Percentiles rank a stretch among this genome's conserved stretches.
These are phyloP conservation scores for Chamaecrista fasciculata DNA, from an alignment of 306 rosid genomes.

Conservation along the genomic window DNA sequence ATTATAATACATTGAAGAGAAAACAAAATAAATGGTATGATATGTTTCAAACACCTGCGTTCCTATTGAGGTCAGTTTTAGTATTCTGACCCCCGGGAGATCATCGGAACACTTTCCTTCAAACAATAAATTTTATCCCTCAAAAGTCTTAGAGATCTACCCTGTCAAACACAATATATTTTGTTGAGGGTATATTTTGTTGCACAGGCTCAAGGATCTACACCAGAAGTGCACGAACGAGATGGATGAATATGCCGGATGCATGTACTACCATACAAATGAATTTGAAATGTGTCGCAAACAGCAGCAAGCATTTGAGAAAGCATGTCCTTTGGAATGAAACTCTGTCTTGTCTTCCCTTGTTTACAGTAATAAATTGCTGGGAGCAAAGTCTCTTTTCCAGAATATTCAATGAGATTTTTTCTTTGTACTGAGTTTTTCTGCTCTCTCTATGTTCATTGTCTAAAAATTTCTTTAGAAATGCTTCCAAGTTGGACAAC, in stretches of 20 bases:
- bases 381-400: slow-evolving; percentile 45
- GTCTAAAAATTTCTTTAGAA: slow-evolving; percentile 29
- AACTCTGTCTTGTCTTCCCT: slow-evolving; percentile 12
- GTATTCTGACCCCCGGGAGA: too few species aligned
- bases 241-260: slow-evolving; percentile 86
- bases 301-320: slow-evolving; percentile 85
- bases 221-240: slow-evolving; percentile 89
- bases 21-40: too few species aligned
- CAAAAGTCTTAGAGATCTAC: background rate
- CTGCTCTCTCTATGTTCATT: slow-evolving; percentile 30
- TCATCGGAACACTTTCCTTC: background rate
- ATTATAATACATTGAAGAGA: too few species aligned
- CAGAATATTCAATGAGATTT: slow-evolving; percentile 33
- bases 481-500: slow-evolving; percentile 34
- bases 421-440: slow-evolving; percentile 25
- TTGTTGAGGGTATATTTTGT: slow-evolving; percentile 1
- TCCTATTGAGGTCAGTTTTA: background rate
- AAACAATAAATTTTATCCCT: background rate
- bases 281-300: slow-evolving; percentile 95
- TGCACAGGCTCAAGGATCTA: slow-evolving; percentile 85
- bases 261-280: slow-evolving; percentile 94
- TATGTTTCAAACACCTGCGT: background rate
- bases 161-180: background rate
- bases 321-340: slow-evolving; percentile 78
- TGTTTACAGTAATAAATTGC: slow-evolving; percentile 54